Evolutionary conservation across 371 early-diverging fungal species (phyloP), one percentile per base, ranked within the genome.

Genomic region (Mucor ambiguus): DNA sequence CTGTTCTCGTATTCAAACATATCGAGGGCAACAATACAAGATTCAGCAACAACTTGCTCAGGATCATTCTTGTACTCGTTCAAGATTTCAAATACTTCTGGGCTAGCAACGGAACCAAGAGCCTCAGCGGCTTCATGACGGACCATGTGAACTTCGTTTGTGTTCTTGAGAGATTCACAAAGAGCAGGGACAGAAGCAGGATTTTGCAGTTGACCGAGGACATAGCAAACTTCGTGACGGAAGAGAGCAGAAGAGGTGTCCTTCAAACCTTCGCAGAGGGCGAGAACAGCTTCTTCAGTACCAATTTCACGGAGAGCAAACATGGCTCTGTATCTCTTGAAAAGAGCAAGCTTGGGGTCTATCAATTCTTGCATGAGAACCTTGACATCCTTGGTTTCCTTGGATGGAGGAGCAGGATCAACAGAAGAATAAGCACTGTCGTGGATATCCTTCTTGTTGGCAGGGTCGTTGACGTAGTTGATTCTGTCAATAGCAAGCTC

Each of bases 51-150:
- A 30, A 99, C 98, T 16, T 87, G 86, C 63, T 94, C 95, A 16
- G 87, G 67, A 72, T 96, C 96, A 8, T 90, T 68, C 57, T 85
- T 79, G 74, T 88, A 97, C 69, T 88, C 70, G 58, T 87, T 73
- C 49, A 99, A 85, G 20, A 89, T 87, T 14, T 86, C 84, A 46
- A 94, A 78, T 48, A 92, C 92, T 77, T 98, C 96, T 35, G 94
- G 90, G 5, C 94, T 94, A 37, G 97, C 99, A 75, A 99, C 96
- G 3, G 97, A 94, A n/a, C 99, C 99, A 59, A 99, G 82, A 8
- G 99, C 99, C 84, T 99, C 99, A 28, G 99, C 99, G 64, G 94
- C 93, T 83, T 99, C 99, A 75, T 99, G 99, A 35, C 99, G 91
- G 9, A 99, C 99, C 98, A 99, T 99, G 64, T 91, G 85, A 24